Evolutionary conservation across 352 stramenopile genomes (phyloP).

Genomic region (Vaucheria bursata): DNA sequence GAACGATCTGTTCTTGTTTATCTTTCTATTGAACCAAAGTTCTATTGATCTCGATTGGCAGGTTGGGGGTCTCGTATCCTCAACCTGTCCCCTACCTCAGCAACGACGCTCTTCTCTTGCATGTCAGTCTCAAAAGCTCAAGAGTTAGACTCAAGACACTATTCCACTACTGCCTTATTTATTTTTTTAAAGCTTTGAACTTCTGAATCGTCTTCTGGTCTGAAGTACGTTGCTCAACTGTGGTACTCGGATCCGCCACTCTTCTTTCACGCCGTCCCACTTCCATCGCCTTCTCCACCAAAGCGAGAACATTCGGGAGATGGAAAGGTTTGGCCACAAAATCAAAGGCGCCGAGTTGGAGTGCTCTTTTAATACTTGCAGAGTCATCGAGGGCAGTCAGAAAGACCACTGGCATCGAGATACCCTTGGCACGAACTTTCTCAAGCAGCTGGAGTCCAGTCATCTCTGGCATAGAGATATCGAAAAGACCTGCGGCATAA

Average conservation of each 20-base stretch:
- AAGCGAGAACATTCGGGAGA: neutral
- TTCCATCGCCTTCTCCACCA: neutral
- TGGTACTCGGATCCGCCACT: neutral
- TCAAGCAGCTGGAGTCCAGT: neutral
- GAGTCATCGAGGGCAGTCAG: neutral
- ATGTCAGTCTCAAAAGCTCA: too few species aligned
- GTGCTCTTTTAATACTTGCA: neutral
- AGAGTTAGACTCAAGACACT: too few species aligned
- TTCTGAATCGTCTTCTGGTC: too few species aligned
- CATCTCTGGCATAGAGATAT: neutral
- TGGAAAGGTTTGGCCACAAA: neutral
- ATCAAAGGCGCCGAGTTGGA: neutral
- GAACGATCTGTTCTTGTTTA: neutral
- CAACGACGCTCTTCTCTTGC: too few species aligned
- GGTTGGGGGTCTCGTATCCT: too few species aligned
- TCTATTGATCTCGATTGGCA: too few species aligned
- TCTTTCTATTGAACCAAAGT: conserved; percentile 1
- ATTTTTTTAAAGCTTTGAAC: too few species aligned
- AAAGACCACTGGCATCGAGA: neutral
- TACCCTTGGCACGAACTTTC: neutral
- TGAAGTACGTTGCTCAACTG: too few species aligned
- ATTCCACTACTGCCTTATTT: too few species aligned
- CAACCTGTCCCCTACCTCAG: too few species aligned
- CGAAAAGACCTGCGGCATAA: neutral
- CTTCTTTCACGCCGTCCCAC: neutral